A percentile compares a stretch with the other conserved stretches of the same genome.
phyloP scores from a whole-genome alignment of 2,329 filamentous ascomycete genomes.

The Botrytis squamosa region DNA sequence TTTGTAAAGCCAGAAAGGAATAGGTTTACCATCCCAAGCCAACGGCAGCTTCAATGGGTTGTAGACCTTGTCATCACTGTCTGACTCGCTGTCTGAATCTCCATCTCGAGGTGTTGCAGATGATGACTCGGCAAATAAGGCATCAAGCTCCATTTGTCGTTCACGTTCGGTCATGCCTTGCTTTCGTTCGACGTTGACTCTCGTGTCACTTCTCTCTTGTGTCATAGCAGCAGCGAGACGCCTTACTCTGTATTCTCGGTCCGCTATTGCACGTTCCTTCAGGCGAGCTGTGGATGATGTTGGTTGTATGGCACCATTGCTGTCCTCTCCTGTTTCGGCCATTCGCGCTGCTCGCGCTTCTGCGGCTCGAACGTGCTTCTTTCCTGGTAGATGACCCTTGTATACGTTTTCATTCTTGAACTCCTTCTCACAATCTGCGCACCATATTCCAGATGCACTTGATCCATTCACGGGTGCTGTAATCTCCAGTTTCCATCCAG shows the following conservation, averaged over 20 bases:
- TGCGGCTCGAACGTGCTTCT: constrained; percentile 88
- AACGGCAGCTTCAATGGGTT: constrained; percentile 95
- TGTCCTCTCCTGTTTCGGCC: constrained; percentile 41
- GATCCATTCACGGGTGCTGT: constrained; percentile 28
- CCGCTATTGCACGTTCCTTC: constrained; percentile 88
- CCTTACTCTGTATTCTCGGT: constrained; percentile 80
- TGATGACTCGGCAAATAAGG: constrained; percentile 65
- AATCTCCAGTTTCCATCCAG: constrained; percentile 69
- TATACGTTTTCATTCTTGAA: constrained; percentile 97
- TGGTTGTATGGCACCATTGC: constrained; percentile 35
- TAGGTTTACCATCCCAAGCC: constrained; percentile 98
- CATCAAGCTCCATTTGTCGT: constrained; percentile 88
- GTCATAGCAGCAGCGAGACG: constrained; percentile 80
- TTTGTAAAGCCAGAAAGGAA: constrained; percentile 98
- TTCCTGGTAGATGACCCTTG: constrained; percentile 81
- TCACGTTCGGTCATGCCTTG: constrained; percentile 98
- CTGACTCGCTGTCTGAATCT: constrained; percentile 66
- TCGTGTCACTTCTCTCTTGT: constrained; percentile 82
- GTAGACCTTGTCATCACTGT: constrained; percentile 84
- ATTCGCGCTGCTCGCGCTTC: constrained; percentile 58
- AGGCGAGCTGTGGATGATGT: constrained; percentile 48
- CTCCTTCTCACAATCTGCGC: constrained; percentile 86
- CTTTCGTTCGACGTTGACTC: constrained; percentile 92
- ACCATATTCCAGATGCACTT: constrained; percentile 74
- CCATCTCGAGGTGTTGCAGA: constrained; percentile 41